A percentile compares a stretch with the other conserved stretches of the same genome.
These are phyloP conservation scores for Solanum chacoense DNA, from an alignment of 305 asterid genomes.

Conservation along the genomic window DNA sequence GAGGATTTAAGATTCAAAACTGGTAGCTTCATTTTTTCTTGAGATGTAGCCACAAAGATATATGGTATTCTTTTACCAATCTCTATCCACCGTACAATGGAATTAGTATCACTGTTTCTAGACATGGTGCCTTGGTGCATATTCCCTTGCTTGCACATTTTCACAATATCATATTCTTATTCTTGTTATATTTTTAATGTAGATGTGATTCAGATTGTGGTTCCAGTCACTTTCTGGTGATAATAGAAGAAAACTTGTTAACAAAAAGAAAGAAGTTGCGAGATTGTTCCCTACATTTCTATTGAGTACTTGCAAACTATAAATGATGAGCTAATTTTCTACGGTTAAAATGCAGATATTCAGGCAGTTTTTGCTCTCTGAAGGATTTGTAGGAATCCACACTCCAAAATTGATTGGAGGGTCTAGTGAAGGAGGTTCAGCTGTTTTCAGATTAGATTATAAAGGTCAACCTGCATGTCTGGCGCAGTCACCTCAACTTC, in stretches of 20 bases:
- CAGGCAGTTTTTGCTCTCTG: conserved; percentile 40
- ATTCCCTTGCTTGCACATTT: background rate
- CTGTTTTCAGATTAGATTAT: conserved; percentile 71
- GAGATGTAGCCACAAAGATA: background rate
- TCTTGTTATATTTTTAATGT: background rate
- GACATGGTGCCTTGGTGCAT: background rate
- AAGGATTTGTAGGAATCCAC: conserved; percentile 60
- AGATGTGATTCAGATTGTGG: background rate
- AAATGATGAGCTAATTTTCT: background rate
- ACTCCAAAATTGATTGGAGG: conserved; percentile 83
- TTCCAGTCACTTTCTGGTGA: background rate
- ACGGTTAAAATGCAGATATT: conserved; percentile 36
- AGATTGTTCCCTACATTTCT: background rate
- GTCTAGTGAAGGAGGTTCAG: conserved; percentile 92
- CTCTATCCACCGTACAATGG: background rate
- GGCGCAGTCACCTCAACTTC: conserved; percentile 94
- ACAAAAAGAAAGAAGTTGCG: background rate
- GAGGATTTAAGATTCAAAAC: background rate
- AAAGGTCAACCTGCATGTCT: conserved; percentile 82
- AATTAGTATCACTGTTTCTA: background rate
- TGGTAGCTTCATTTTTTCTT: background rate
- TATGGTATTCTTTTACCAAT: background rate
- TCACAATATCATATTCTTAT: background rate
- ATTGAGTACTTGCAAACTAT: background rate
- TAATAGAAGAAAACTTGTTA: background rate